Evolutionary conservation across 192 early-diverging fungal genomes (phyloP).

Genomic region (Linnemannia schmuckeri): DNA sequence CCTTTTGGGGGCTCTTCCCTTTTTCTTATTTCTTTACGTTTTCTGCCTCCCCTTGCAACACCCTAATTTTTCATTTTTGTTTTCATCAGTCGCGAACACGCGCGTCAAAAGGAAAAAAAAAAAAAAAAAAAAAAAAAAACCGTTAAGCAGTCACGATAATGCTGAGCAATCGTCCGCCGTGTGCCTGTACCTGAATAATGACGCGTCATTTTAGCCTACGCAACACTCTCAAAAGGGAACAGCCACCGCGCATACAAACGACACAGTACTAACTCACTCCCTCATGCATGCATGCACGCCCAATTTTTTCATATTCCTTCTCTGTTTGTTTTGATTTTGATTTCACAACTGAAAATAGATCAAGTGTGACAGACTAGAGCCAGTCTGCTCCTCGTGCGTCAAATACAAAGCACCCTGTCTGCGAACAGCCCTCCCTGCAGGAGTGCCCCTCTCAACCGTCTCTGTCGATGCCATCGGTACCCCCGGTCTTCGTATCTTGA

Average conservation of each 20-base stretch:
- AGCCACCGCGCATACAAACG: no score
- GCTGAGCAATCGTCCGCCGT: neutral
- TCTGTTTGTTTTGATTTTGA: no score
- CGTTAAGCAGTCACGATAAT: neutral
- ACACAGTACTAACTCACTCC: neutral
- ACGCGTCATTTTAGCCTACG: slow-evolving; percentile 5
- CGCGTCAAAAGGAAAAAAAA: neutral
- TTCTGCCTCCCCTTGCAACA: neutral
- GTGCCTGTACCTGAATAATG: neutral
- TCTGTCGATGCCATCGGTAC: slow-evolving; percentile 41
- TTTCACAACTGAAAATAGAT: slow-evolving; percentile 23
- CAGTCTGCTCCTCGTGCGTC: slow-evolving; percentile 47
- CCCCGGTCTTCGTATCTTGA: slow-evolving; percentile 19
- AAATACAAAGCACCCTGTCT: slow-evolving; percentile 53
- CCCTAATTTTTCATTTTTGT: neutral
- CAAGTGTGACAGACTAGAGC: slow-evolving; percentile 48
- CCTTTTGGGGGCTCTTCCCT: no score
- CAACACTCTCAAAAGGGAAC: neutral
- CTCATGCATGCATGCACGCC: neutral
- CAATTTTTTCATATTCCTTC: neutral
- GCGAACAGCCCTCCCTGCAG: slow-evolving; percentile 36
- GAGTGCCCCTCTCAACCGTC: slow-evolving; percentile 35
- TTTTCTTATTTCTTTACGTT: no score
- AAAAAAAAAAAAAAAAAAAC: neutral
- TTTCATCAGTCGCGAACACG: neutral